Base-by-base conservation (phyloP, 176 grass and related monocot species). In the Zizania latifolia region DNA sequence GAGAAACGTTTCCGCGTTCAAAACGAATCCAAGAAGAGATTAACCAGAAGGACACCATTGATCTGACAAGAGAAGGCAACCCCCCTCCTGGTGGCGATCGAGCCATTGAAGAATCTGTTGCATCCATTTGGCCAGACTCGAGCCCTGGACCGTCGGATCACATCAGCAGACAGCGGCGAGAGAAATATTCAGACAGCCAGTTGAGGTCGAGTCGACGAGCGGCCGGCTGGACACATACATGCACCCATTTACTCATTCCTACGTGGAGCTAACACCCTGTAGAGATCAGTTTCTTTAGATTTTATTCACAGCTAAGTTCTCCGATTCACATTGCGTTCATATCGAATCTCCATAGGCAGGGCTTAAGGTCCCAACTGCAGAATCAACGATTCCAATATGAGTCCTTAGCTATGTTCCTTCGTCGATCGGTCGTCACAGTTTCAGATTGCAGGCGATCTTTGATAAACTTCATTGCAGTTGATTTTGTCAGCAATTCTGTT, bases 201-300 rank as follows among this genome's bases (percentile, higher is more conserved):
- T 68, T n/a, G n/a, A n/a, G n/a, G n/a, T n/a, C n/a, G n/a, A n/a
- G n/a, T n/a, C 40, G 31, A 31, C 80, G 31, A 65, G 35, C 53
- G 8, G 48, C 36, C 58, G 19, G 39, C 73, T 37, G 59, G 29
- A 7, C 23, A 53, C 2, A 39, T 50, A 50, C 72, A 83, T 77
- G 65, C 74, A 71, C 45, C 32, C 82, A 27, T 71, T 83, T 74
- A 41, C 71, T 83, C 71, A 4, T 17, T 66, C 37, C 31, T 85
- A 70, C 64, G 6, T 55, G 62, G 54, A 71, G 46, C 37, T 59
- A 61, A 32, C 35, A n/a, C 37, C 39, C 32, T 69, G 51, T 27
- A 23, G 16, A 56, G 58, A 72, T 21, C 19, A 53, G 56, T 26
- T 84, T 53, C 14, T 77, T 67, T 45, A 45, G 3, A 19, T 50